Evolutionary conservation across 441 rosid species (phyloP).

Genomic region (Euphorbia celastroides): DNA sequence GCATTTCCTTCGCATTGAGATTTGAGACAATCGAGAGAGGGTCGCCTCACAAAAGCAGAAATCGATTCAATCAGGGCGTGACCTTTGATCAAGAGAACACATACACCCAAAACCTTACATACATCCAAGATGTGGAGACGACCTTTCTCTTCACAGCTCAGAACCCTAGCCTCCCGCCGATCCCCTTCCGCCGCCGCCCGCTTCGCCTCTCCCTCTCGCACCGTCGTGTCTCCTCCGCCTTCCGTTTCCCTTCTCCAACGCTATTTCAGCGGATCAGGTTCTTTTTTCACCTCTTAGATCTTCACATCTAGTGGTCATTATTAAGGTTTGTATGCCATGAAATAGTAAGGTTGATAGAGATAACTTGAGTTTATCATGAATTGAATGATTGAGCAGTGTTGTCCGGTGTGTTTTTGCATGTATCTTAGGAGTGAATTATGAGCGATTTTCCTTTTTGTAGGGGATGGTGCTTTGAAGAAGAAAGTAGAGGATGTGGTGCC

Average conservation of each 20-base stretch:
- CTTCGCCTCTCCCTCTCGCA: constrained; percentile 26
- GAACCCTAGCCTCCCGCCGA: constrained; percentile 48
- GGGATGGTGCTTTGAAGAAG: constrained; percentile 48
- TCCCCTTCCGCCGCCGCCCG: constrained; percentile 30
- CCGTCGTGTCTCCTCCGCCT: constrained; percentile 31
- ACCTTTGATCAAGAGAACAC: constrained; percentile 40
- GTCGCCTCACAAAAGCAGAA: neutral
- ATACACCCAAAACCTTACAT: neutral
- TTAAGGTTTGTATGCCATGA: neutral
- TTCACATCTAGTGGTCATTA: neutral
- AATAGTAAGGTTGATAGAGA: neutral
- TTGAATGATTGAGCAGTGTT: neutral
- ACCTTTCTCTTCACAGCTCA: too few species aligned
- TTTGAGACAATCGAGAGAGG: neutral
- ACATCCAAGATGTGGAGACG: constrained; percentile 78
- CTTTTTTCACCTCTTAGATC: constrained; percentile 19
- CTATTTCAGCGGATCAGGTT: constrained; percentile 58
- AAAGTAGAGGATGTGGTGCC: constrained; percentile 79
- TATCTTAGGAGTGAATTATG: neutral
- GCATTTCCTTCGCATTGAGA: neutral
- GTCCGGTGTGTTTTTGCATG: neutral
- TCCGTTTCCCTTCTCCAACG: constrained; percentile 34
- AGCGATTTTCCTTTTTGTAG: constrained; percentile 20
- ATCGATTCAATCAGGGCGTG: constrained; percentile 10
- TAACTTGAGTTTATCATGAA: neutral